phyloP scores from a whole-genome alignment of 495 filamentous ascomycete species.

The Tuber borchii region DNA sequence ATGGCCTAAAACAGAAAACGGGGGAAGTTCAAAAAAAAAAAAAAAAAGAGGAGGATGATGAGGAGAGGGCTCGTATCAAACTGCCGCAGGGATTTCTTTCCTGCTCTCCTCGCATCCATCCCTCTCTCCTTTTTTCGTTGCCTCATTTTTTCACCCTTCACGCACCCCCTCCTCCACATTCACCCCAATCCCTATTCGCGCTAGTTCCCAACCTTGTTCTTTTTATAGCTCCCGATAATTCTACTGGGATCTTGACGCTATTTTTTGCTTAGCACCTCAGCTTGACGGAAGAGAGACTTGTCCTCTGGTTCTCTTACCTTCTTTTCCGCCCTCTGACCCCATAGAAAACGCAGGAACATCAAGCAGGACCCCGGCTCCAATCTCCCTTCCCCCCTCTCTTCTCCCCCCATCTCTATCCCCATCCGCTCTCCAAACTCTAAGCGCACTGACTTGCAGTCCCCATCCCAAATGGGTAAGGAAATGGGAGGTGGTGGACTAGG shows the following conservation, averaged over 20 bases:
- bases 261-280: constrained; percentile 36
- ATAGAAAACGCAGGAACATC: constrained; percentile 42
- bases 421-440: constrained; percentile 27
- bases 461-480: constrained; percentile 34
- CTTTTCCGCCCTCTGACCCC: constrained; percentile 22
- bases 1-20: constrained; percentile 27
- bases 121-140: constrained; percentile 22
- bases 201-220: constrained; percentile 29
- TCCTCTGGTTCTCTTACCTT: constrained; percentile 15
- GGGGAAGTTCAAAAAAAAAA: constrained; percentile 1
- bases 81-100: constrained; percentile 36
- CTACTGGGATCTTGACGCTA: constrained; percentile 34
- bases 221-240: constrained; percentile 40
- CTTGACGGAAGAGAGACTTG: constrained; percentile 28
- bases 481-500: constrained; percentile 32
- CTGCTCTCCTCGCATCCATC: constrained; percentile 31
- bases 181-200: constrained; percentile 22
- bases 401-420: not conserved
- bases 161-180: constrained; percentile 1
- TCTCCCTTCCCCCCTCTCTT: constrained; percentile 9
- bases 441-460: constrained; percentile 36
- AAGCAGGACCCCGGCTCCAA: constrained; percentile 38
- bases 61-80: constrained; percentile 29
- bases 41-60: not conserved
- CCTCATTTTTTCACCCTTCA: not conserved